A percentile compares a stretch with the other conserved stretches of the same genome.
Evolutionary conservation across 176 grass and related monocot genomes (phyloP).

Genomic region (Phragmites australis): DNA sequence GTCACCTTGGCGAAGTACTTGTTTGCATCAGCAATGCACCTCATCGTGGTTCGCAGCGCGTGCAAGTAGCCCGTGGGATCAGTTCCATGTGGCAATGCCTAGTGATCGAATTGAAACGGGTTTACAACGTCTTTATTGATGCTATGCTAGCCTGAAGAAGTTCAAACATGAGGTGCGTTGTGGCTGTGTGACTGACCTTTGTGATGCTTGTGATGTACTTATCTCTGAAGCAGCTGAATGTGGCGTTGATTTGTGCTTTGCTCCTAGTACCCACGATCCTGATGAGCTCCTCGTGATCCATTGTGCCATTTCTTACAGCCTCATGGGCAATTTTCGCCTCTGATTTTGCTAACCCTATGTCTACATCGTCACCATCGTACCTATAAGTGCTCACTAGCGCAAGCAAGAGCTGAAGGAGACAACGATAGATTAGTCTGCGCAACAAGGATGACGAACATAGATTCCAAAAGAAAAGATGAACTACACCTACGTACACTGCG

Average conservation of each 20-base stretch:
- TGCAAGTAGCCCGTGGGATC: conserved; percentile 49
- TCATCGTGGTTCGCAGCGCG: conserved; percentile 45
- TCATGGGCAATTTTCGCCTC: conserved; percentile 63
- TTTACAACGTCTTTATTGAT: background rate
- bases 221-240: conserved; percentile 66
- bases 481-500: conserved; percentile 18
- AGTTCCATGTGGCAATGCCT: conserved; percentile 49
- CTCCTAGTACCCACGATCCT: conserved; percentile 81
- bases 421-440: background rate
- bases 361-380: conserved; percentile 63
- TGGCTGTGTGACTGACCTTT: conserved; percentile 47
- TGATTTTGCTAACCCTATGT: conserved; percentile 46
- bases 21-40: conserved; percentile 47
- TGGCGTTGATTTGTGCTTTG: conserved; percentile 73
- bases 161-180: background rate
- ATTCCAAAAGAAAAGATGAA: background rate
- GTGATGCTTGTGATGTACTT: conserved; percentile 47
- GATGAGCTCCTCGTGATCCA: conserved; percentile 56
- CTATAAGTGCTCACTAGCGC: conserved; percentile 65
- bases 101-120: background rate
- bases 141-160: background rate
- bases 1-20: conserved; percentile 71
- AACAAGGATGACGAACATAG: background rate
- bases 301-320: conserved; percentile 29
- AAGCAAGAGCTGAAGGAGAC: conserved; percentile 56